phyloP scores from a whole-genome alignment of 192 early-diverging fungal genomes.

The Backusella liffmaniae region DNA sequence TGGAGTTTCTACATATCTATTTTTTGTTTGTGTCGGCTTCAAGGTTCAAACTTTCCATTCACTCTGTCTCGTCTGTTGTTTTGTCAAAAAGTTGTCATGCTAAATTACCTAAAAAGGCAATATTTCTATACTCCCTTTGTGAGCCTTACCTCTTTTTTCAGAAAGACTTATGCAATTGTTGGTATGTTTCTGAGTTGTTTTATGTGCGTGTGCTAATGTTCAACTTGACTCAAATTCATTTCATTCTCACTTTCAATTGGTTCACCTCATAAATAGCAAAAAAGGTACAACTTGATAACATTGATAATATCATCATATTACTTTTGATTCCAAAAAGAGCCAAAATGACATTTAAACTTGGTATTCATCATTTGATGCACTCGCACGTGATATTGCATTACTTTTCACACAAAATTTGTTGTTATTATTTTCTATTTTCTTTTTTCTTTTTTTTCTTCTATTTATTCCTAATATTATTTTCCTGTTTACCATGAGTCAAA shows the following conservation, averaged over 20 bases:
- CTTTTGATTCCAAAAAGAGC: background rate
- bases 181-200: no score
- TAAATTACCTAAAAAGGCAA: background rate
- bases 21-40: no score
- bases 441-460: background rate
- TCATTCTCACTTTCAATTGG: background rate
- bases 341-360: background rate
- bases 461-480: constrained; percentile 2
- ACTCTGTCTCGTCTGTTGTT: background rate
- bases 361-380: background rate
- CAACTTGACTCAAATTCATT: background rate
- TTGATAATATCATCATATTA: background rate
- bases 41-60: no score
- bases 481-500: background rate
- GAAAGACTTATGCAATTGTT: no score
- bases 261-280: background rate
- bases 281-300: no score
- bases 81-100: background rate
- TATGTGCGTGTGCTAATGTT: no score
- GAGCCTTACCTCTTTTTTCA: background rate
- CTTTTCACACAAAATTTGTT: background rate
- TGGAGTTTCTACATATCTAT: no score
- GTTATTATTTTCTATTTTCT: background rate
- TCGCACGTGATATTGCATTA: background rate
- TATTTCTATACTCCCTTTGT: background rate